A percentile compares a stretch with the other conserved stretches of the same genome.
phyloP scores from a whole-genome alignment of 1,139 yeast genomes.

The Yamadazyma kanchanaburiensis region DNA sequence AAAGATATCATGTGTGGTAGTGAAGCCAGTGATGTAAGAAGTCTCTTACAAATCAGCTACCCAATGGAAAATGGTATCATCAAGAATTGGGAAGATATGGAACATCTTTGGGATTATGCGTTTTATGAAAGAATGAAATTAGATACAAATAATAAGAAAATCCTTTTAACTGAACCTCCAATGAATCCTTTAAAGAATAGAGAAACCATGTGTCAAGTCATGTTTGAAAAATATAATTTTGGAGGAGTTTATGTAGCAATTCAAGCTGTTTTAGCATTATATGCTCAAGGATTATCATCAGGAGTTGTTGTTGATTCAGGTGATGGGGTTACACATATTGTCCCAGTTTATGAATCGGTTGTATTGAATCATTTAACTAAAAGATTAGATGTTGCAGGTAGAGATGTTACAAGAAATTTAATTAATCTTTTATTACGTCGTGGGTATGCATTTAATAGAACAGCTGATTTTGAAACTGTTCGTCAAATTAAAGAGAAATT shows the following conservation, averaged over 20 bases:
- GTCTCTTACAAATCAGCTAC: constrained; percentile 84
- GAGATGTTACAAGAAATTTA: constrained; percentile 94
- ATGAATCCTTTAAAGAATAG: constrained; percentile 94
- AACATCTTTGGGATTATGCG: constrained; percentile 96
- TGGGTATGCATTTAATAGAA: constrained; percentile 96
- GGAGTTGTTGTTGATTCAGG: constrained; percentile 99
- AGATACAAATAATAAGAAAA: constrained; percentile 70
- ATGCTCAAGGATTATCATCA: constrained; percentile 94
- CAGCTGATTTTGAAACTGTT: constrained; percentile 97
- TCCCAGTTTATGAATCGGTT: constrained; percentile 95
- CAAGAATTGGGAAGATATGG: constrained; percentile 98
- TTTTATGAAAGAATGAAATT: constrained; percentile 87
- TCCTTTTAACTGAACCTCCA: constrained; percentile 93
- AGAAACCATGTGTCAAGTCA: constrained; percentile 92
- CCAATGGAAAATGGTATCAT: constrained; percentile 99
- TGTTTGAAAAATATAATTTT: constrained; percentile 94
- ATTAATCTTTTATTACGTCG: constrained; percentile 88
- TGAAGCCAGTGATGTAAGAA: constrained; percentile 89
- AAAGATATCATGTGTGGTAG: constrained; percentile 98
- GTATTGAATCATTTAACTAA: constrained; percentile 90
- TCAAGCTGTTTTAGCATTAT: constrained; percentile 94
- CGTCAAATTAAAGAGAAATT: constrained; percentile 95
- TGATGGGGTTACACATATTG: constrained; percentile 87
- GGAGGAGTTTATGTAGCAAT: constrained; percentile 98
- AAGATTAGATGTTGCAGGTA: constrained; percentile 94